Conservation (phyloP, 176 grass and related monocot genomes). For the Alloteropsis semialata region DNA sequence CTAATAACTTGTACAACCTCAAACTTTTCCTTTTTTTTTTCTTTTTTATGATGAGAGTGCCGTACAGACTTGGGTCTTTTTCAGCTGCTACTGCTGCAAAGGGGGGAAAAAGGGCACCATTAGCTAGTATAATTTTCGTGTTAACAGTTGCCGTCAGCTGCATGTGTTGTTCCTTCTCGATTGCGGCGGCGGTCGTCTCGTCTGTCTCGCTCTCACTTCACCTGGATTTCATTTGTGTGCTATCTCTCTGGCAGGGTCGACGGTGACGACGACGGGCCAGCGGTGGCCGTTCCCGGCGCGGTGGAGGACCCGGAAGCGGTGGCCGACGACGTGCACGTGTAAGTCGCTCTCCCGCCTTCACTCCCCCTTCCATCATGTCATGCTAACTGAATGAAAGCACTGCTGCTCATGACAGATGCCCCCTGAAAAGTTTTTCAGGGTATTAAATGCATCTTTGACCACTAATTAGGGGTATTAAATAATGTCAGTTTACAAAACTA, state of each 20-base stretch:
- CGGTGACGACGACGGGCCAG: not conserved
- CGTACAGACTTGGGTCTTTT: not conserved
- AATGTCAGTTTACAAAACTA: too few species aligned
- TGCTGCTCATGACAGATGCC: too few species aligned
- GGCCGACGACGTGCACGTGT: conserved; percentile 68
- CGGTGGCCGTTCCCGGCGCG: conserved; percentile 29
- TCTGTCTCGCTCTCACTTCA: not conserved
- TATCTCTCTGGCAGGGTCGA: not conserved
- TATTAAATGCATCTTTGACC: too few species aligned
- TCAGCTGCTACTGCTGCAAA: not conserved
- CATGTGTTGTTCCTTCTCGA: not conserved
- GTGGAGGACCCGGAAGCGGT: conserved; percentile 80
- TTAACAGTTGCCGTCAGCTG: not conserved
- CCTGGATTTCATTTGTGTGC: not conserved
- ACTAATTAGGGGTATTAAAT: too few species aligned
- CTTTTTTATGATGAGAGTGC: not conserved
- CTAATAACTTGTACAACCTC: not conserved
- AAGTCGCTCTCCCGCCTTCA: conserved; percentile 18
- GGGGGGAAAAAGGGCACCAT: not conserved
- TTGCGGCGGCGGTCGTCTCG: not conserved
- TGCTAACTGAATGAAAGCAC: not conserved
- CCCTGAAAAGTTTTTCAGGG: too few species aligned
- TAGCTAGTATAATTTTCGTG: not conserved
- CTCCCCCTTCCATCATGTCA: not conserved
- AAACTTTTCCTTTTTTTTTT: not conserved